Evolutionary conservation across 257 asterid genomes (phyloP).

Genomic region (Haberlea rhodopensis): DNA sequence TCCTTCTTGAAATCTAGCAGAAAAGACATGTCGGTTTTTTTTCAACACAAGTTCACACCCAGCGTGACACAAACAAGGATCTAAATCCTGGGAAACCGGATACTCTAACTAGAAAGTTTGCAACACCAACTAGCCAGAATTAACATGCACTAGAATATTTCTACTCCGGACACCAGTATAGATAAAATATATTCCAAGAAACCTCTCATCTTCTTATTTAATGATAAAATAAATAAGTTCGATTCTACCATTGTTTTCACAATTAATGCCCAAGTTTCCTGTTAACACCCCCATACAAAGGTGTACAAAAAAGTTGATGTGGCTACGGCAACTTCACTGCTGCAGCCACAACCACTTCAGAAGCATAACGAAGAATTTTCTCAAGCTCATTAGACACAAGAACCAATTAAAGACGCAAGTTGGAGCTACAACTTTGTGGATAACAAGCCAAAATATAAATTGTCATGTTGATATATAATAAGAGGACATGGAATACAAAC

Average conservation of each 20-base stretch:
- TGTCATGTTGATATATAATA: not conserved
- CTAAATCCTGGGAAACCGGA: not conserved
- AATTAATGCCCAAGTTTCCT: no score
- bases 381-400: no score
- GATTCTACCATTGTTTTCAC: constrained; percentile 7
- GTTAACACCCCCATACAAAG: not conserved
- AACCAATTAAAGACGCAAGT: not conserved
- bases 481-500: constrained; percentile 6
- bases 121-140: not conserved
- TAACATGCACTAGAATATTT: not conserved
- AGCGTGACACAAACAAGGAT: not conserved
- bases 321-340: not conserved
- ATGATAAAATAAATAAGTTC: not conserved
- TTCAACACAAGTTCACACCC: constrained; percentile 1
- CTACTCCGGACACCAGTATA: no score
- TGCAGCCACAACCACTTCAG: not conserved
- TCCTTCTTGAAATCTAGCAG: constrained; percentile 82
- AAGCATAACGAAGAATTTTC: not conserved
- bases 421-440: not conserved
- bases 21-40: constrained; percentile 17
- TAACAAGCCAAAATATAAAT: not conserved
- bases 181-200: no score
- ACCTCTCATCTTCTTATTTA: not conserved
- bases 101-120: not conserved
- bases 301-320: not conserved